Percentiles rank a stretch among this genome's conserved stretches.
Evolutionary conservation across 345 rosid genomes (phyloP).

Genomic region (Eucalyptus cladocalyx): DNA sequence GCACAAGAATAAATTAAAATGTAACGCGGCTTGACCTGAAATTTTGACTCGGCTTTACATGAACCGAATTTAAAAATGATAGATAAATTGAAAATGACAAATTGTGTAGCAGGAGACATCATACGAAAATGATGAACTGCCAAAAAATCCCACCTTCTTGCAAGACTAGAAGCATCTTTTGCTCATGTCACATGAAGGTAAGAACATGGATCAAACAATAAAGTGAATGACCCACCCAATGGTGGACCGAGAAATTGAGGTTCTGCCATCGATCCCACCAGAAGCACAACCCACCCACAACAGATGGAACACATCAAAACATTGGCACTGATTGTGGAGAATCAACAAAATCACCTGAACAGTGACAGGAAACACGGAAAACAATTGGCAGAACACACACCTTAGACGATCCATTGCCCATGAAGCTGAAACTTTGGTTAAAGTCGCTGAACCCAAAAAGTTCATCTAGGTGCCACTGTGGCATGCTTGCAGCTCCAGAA

Average conservation of each 20-base stretch:
- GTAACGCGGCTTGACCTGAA: neutral
- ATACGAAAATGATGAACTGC: neutral
- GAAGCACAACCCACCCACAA: neutral
- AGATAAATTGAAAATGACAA: neutral
- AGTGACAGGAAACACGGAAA: neutral
- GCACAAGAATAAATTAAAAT: neutral
- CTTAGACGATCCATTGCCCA: conserved; percentile 79
- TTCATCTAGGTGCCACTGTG: conserved; percentile 81
- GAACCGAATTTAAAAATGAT: neutral
- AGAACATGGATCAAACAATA: neutral
- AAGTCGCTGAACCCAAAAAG: conserved; percentile 53
- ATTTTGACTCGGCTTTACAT: neutral
- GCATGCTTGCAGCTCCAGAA: conserved; percentile 44
- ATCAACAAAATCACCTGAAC: neutral
- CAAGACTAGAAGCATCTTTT: neutral
- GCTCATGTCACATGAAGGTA: neutral
- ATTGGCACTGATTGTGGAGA: neutral
- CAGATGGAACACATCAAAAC: neutral
- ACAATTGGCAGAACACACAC: conserved; percentile 12
- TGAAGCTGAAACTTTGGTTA: conserved; percentile 46
- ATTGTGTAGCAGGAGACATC: neutral
- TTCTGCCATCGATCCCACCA: neutral
- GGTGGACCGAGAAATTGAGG: neutral
- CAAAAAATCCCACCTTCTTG: neutral
- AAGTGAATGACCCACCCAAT: neutral